Evolutionary conservation across 305 asterid species (phyloP).

Genomic region (Fraxinus baroniana): DNA sequence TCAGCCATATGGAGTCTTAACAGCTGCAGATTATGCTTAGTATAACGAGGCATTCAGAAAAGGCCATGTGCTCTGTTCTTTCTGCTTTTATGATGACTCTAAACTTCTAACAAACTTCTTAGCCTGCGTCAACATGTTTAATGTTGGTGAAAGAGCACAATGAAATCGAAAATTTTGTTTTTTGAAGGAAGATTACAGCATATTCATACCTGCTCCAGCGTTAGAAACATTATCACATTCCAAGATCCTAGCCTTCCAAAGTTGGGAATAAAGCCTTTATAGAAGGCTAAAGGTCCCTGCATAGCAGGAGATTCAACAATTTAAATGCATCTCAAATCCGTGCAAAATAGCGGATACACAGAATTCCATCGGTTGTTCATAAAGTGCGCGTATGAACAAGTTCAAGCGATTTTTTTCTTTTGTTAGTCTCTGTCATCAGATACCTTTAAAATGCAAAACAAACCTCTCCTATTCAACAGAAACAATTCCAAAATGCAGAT

Average conservation of each 20-base stretch:
- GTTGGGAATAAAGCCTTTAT: conserved; percentile 94
- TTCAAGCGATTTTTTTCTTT: background rate
- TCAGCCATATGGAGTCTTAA: background rate
- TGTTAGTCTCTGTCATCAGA: background rate
- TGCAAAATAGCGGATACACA: conserved; percentile 6
- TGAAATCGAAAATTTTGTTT: background rate
- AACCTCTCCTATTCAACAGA: background rate
- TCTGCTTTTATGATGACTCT: conserved; percentile 50
- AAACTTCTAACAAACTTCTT: conserved; percentile 62
- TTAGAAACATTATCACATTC: conserved; percentile 93
- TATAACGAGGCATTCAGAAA: background rate
- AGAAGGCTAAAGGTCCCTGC: conserved; percentile 94
- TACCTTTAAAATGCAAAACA: background rate
- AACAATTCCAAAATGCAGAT: background rate
- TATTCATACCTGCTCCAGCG: conserved; percentile 77
- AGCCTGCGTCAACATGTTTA: conserved; percentile 43
- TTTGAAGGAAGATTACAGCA: background rate
- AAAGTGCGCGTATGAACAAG: too few species aligned
- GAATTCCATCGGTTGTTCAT: background rate
- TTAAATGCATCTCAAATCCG: background rate
- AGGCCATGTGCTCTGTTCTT: conserved; percentile 15
- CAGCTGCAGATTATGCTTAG: background rate
- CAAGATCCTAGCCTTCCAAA: conserved; percentile 95
- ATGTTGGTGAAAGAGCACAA: background rate
- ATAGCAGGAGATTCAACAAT: conserved; percentile 15